Evolutionary conservation across 140 eudicot genomes (phyloP).

Genomic region (Anethum foeniculum): DNA sequence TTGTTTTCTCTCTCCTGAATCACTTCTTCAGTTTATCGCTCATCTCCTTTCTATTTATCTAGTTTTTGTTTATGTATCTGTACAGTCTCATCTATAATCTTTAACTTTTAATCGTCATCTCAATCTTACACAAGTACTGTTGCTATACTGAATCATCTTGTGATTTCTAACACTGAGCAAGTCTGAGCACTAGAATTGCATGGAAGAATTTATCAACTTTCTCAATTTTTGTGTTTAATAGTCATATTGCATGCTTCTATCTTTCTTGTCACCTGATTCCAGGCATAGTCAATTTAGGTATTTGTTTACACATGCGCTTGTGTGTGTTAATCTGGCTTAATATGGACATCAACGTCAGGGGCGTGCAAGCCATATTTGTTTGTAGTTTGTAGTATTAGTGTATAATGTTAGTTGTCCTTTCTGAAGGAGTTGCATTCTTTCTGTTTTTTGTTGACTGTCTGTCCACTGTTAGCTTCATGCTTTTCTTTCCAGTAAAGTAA

Average conservation of each 20-base stretch:
- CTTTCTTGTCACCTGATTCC: background rate
- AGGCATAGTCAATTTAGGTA: background rate
- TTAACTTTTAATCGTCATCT: background rate
- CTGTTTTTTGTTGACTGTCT: background rate
- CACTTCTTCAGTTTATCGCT: background rate
- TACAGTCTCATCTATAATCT: background rate
- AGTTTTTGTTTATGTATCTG: background rate
- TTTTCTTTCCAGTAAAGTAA: background rate
- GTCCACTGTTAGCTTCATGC: background rate
- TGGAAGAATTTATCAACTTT: background rate
- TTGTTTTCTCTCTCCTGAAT: background rate
- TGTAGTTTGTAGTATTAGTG: background rate
- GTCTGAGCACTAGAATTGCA: background rate
- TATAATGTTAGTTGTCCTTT: background rate
- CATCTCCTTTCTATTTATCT: background rate
- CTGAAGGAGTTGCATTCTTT: background rate
- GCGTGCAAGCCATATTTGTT: background rate
- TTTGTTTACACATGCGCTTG: background rate
- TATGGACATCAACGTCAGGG: background rate
- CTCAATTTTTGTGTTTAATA: background rate
- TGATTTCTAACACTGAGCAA: background rate
- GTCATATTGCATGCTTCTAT: background rate
- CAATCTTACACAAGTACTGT: background rate
- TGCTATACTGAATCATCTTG: background rate
- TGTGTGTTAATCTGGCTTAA: background rate